phyloP scores from a whole-genome alignment of 345 rosid genomes.

The Pistacia vera region DNA sequence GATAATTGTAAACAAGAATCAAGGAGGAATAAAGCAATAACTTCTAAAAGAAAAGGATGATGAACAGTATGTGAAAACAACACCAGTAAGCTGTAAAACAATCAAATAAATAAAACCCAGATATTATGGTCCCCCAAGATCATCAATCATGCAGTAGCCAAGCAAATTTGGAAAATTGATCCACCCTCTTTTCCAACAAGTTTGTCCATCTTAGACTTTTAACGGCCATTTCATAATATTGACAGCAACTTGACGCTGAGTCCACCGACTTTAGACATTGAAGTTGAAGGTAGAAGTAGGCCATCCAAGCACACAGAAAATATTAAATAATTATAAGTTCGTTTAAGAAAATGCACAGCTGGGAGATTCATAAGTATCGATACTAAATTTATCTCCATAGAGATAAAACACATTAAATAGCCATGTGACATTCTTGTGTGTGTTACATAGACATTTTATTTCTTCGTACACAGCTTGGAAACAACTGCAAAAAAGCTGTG shows the following conservation, averaged over 20 bases:
- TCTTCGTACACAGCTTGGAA: not conserved
- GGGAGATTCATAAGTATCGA: not conserved
- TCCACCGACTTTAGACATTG: not conserved
- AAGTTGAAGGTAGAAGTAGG: not conserved
- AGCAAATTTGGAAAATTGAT: not conserved
- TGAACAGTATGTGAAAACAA: too few species aligned
- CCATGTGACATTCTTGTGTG: too few species aligned
- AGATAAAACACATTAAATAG: not conserved
- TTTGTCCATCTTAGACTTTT: too few species aligned
- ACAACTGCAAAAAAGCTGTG: not conserved
- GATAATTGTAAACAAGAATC: too few species aligned
- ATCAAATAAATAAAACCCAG: too few species aligned
- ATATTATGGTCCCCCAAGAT: too few species aligned
- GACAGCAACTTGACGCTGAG: not conserved
- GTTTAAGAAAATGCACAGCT: not conserved
- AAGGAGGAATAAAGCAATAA: too few species aligned
- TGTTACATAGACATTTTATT: not conserved
- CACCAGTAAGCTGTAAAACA: too few species aligned
- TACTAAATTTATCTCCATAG: not conserved
- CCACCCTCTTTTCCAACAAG: not conserved
- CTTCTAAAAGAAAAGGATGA: too few species aligned
- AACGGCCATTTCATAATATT: not conserved
- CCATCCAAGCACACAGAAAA: too few species aligned
- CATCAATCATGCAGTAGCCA: too few species aligned
- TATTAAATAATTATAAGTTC: not conserved